Base-by-base conservation (phyloP, 768 basidiomycete genomes). In the Phylloporus sp. region DNA sequence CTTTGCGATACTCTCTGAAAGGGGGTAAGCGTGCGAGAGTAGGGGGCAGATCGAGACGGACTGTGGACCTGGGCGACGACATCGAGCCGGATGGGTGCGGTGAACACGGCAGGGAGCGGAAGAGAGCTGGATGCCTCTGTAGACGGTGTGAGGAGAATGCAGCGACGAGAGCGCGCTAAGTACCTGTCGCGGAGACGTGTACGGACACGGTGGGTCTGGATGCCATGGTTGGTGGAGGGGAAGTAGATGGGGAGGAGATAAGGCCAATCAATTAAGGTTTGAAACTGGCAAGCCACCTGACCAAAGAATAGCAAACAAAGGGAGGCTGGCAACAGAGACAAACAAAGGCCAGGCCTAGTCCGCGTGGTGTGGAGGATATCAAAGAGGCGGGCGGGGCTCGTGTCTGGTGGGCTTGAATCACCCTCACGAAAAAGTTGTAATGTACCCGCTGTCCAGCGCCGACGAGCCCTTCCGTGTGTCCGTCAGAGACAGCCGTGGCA, bases 11-110 rank as follows among this genome's bases (percentile, higher is more conserved):
- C 90, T 92, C 85, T 95, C 94, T 97, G 72, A 12, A 32, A 7
- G 24, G 32, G 2, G 53, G 12, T 53, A 48, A 36, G 51, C 18
- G 45, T n/a, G 18, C 27, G 2, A 9, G 28, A 11, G 13, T 0
- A 6, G 26, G 20, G 31, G 47, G 22, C 27, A n/a, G 44, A 32
- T 42, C 31, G 10, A n/a, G 68, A 84, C 91, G 77, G 72, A 97
- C 97, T 99, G 90, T 98, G 95, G 54, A 99, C 92, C 74, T 94
- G 93, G 55, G 91, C 82, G 63, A 99, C 95, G 60, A 99, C 94
- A 81, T 99, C 97, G 69, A 95, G 85, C 74, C 97, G 82, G 75
- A 99, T 98, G 66, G 97, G 95, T 34, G 95, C 97, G 64, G 93
- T 95, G 68, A 99, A 78, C 69, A 99, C 97, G 65, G 93, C 92